Evolutionary conservation across 2,329 filamentous ascomycete species (phyloP).

Genomic region (Septoria linicola): DNA sequence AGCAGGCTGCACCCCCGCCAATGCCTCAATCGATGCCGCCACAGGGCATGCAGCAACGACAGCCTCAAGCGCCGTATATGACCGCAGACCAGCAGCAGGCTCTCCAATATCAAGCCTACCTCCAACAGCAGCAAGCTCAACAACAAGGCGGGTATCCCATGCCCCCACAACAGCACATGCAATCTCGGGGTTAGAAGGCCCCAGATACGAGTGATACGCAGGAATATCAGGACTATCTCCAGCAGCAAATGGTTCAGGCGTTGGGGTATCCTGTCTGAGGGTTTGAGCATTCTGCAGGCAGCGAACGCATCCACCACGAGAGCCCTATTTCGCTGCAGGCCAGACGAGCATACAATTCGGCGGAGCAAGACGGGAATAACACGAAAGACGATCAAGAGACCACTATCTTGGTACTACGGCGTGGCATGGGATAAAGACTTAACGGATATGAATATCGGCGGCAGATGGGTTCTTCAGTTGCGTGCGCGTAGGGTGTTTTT

Average conservation of each 20-base stretch:
- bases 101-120: constrained; percentile 42
- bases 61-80: constrained; percentile 37
- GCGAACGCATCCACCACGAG: too few species aligned
- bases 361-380: constrained; percentile 9
- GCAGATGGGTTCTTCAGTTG: constrained; percentile 9
- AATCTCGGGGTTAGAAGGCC: constrained; percentile 28
- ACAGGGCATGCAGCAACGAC: constrained; percentile 34
- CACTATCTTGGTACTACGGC: constrained; percentile 10
- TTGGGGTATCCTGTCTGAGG: background rate
- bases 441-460: constrained; percentile 13
- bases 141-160: constrained; percentile 41
- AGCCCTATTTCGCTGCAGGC: background rate
- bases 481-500: constrained; percentile 15
- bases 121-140: constrained; percentile 40
- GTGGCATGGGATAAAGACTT: constrained; percentile 11
- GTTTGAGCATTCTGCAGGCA: background rate
- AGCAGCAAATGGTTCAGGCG: background rate
- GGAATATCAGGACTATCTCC: constrained; percentile 4
- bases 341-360: constrained; percentile 12
- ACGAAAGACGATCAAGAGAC: constrained; percentile 6
- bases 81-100: constrained; percentile 42
- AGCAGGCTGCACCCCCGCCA: constrained; percentile 57
- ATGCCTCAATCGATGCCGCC: constrained; percentile 39
- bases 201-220: constrained; percentile 7
- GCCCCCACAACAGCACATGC: constrained; percentile 39